A percentile compares a stretch with the other conserved stretches of the same genome.
These are phyloP conservation scores for Amanita molliuscula DNA, from an alignment of 768 basidiomycete genomes.

Conservation along the genomic window DNA sequence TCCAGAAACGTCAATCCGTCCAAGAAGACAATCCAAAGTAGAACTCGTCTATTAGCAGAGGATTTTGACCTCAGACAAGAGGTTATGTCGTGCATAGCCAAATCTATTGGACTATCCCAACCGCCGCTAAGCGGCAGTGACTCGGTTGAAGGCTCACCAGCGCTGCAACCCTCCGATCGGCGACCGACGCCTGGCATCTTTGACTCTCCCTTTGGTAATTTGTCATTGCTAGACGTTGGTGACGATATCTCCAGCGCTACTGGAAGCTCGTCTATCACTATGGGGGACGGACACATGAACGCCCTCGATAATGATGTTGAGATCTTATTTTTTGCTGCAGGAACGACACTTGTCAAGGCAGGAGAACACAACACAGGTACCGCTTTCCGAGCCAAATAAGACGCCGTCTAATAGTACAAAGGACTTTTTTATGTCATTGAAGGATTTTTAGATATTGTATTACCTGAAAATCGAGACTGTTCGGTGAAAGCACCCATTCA, in stretches of 20 bases:
- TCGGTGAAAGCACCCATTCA: slow-evolving; percentile 8
- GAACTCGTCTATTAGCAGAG: slow-evolving; percentile 30
- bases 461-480: slow-evolving; percentile 39
- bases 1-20: slow-evolving; percentile 19
- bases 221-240: slow-evolving; percentile 61
- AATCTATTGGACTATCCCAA: slow-evolving; percentile 90
- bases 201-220: slow-evolving; percentile 60
- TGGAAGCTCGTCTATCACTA: slow-evolving; percentile 41
- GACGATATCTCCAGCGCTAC: slow-evolving; percentile 65
- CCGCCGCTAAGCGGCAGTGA: slow-evolving; percentile 66
- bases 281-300: slow-evolving; percentile 51
- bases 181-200: slow-evolving; percentile 34
- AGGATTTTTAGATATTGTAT: slow-evolving; percentile 86
- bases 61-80: slow-evolving; percentile 94
- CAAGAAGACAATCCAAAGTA: slow-evolving; percentile 10
- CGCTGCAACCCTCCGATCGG: slow-evolving; percentile 34
- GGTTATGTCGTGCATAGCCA: slow-evolving; percentile 96
- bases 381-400: slow-evolving; percentile 4
- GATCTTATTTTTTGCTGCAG: slow-evolving; percentile 86
- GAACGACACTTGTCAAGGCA: slow-evolving; percentile 75
- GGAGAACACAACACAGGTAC: slow-evolving; percentile 83
- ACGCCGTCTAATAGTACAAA: slow-evolving; percentile 14
- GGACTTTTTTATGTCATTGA: slow-evolving; percentile 93
- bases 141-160: slow-evolving; percentile 59
- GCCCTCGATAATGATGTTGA: slow-evolving; percentile 96